A percentile compares a stretch with the other conserved stretches of the same genome.
phyloP scores from a whole-genome alignment of 495 filamentous ascomycete species.

The Xylaria curta region DNA sequence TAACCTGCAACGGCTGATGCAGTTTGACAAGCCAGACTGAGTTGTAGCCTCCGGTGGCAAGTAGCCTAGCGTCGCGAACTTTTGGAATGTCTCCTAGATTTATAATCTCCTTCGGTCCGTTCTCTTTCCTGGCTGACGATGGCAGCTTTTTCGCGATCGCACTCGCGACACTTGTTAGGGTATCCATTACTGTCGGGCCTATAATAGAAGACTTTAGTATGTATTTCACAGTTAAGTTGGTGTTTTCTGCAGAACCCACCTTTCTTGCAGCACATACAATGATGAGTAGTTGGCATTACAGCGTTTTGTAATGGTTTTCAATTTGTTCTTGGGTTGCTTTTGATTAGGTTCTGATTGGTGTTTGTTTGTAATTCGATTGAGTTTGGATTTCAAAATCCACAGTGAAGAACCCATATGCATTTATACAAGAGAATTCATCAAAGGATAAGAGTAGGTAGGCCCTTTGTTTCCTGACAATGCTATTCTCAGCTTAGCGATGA shows the following conservation, averaged over 20 bases:
- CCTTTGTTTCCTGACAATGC: neutral
- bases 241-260: neutral
- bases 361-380: neutral
- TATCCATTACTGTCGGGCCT: neutral
- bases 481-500: neutral
- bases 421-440: neutral
- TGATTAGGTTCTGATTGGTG: neutral
- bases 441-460: neutral
- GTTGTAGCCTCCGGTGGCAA: neutral
- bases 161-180: neutral
- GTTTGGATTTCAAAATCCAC: neutral
- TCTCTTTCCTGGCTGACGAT: neutral
- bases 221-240: neutral
- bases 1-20: neutral
- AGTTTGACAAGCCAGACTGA: conserved; percentile 13
- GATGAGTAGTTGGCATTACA: neutral
- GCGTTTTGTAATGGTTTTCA: neutral
- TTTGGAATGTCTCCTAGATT: neutral
- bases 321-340: neutral
- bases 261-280: conserved; percentile 5
- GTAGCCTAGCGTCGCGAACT: neutral
- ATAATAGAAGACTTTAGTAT: conserved; percentile 4
- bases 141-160: neutral
- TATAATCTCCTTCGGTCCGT: neutral
- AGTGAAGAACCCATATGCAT: neutral